Evolutionary conservation across 1,139 yeast species (phyloP).

Genomic region (Suhomyces coccinellae): DNA sequence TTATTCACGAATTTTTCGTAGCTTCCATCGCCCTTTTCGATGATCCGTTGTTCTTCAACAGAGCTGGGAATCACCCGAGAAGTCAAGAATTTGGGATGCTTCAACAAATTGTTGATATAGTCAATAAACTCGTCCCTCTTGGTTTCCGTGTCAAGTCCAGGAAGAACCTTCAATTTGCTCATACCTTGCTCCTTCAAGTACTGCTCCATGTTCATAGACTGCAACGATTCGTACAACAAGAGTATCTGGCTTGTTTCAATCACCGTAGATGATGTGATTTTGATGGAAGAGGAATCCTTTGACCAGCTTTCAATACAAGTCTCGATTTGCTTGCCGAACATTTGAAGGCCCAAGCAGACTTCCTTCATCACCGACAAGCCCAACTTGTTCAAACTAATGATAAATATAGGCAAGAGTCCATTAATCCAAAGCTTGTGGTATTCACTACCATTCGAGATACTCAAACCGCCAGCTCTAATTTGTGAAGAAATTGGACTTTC

Average conservation of each 20-base stretch:
- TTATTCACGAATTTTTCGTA: conserved; percentile 45
- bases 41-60: conserved; percentile 59
- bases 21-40: conserved; percentile 46
- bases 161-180: conserved; percentile 42
- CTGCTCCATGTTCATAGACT: conserved; percentile 47
- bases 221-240: conserved; percentile 60
- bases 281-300: conserved; percentile 51
- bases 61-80: conserved; percentile 67
- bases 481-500: conserved; percentile 73
- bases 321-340: conserved; percentile 66
- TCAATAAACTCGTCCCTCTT: conserved; percentile 59
- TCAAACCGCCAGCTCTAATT: conserved; percentile 66
- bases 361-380: conserved; percentile 69
- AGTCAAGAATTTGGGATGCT: conserved; percentile 82
- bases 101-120: conserved; percentile 65
- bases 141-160: conserved; percentile 60
- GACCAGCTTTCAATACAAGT: conserved; percentile 72
- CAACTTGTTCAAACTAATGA: conserved; percentile 59
- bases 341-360: conserved; percentile 59
- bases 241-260: conserved; percentile 83
- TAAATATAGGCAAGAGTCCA: conserved; percentile 71
- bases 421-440: conserved; percentile 79
- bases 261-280: conserved; percentile 63
- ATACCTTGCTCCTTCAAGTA: conserved; percentile 28
- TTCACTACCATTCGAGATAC: conserved; percentile 48